Conservation (phyloP, 371 early-diverging fungal species). For the Apophysomyces ossiformis region DNA sequence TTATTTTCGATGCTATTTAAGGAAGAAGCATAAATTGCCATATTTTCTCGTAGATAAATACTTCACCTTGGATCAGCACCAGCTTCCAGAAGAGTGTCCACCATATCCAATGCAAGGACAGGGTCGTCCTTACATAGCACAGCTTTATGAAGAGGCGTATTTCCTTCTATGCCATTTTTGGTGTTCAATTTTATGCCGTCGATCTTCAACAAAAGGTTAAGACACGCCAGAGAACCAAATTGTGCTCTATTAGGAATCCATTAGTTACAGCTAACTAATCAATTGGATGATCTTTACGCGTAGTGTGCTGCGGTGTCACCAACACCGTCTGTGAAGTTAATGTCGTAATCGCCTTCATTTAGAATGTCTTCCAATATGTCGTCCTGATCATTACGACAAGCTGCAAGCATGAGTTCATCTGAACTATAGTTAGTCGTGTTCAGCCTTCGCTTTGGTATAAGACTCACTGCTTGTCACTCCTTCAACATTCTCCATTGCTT, state of each 20-base stretch:
- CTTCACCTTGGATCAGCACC: slow-evolving; percentile 60
- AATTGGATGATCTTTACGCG: slow-evolving; percentile 48
- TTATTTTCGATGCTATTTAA: slow-evolving; percentile 23
- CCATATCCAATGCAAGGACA: slow-evolving; percentile 58
- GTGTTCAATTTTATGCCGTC: slow-evolving; percentile 54
- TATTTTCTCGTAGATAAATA: background rate
- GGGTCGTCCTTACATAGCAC: slow-evolving; percentile 57
- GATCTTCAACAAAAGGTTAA: slow-evolving; percentile 54
- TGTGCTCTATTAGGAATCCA: slow-evolving; percentile 48
- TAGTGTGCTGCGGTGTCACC: slow-evolving; percentile 72
- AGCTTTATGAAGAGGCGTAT: slow-evolving; percentile 73
- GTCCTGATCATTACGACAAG: slow-evolving; percentile 66
- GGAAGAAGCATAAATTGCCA: background rate
- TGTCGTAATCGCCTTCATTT: slow-evolving; percentile 42
- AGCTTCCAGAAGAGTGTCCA: slow-evolving; percentile 52
- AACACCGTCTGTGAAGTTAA: slow-evolving; percentile 62
- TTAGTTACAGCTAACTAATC: background rate
- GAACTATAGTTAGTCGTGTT: background rate
- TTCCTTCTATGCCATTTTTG: slow-evolving; percentile 52
- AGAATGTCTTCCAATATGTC: slow-evolving; percentile 56
- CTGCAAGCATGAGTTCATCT: slow-evolving; percentile 65
- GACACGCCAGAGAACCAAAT: slow-evolving; percentile 59
- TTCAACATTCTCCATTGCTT: background rate
- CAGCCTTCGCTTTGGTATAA: background rate
- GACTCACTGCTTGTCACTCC: background rate